A percentile compares a stretch with the other conserved stretches of the same genome.
Conservation (phyloP, 2,329 filamentous ascomycete species). For the Cadophora sp. region DNA sequence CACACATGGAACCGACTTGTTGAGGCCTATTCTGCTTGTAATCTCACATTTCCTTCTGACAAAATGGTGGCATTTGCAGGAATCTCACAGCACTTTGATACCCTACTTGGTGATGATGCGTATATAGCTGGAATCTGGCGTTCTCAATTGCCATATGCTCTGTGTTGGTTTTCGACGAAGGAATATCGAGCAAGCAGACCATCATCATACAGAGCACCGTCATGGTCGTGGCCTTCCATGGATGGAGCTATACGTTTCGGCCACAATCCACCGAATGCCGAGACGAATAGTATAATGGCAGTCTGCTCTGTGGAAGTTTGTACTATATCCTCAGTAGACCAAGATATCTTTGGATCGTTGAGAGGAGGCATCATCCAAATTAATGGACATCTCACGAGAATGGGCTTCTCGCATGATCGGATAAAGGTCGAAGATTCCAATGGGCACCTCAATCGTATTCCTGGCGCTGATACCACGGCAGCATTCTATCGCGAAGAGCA, state of each 20-base stretch:
- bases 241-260: not conserved
- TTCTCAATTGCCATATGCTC: not conserved
- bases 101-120: not conserved
- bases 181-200: not conserved
- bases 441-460: not conserved
- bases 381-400: not conserved
- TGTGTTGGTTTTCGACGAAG: constrained; percentile 4
- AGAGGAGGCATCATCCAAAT: not conserved
- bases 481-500: not conserved
- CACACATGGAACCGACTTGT: constrained; percentile 7
- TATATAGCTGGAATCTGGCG: constrained; percentile 7
- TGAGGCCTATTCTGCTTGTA: constrained; percentile 1
- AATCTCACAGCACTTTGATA: constrained; percentile 4
- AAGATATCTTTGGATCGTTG: not conserved
- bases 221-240: constrained; percentile 18
- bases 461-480: not conserved
- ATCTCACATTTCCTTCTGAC: constrained; percentile 8
- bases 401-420: not conserved
- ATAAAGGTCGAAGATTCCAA: not conserved
- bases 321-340: not conserved
- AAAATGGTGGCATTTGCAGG: constrained; percentile 21
- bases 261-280: not conserved
- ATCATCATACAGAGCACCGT: constrained; percentile 10
- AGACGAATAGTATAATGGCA: not conserved
- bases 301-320: not conserved